These are phyloP conservation scores for Saturnispora bothae DNA, from an alignment of 805 yeast species.

Conservation along the genomic window DNA sequence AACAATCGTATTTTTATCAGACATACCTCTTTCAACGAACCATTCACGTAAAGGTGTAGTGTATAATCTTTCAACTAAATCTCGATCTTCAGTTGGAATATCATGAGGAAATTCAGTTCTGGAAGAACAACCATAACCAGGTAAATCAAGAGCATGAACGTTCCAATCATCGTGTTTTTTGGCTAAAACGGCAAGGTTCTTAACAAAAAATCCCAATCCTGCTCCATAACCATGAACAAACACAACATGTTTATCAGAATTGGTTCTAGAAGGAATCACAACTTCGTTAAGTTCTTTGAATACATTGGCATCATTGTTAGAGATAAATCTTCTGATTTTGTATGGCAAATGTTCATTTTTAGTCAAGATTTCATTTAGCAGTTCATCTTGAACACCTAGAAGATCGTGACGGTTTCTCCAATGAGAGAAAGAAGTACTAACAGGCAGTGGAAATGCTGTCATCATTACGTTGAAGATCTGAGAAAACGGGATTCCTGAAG, in stretches of 20 bases:
- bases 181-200: constrained; percentile 43
- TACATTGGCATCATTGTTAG: constrained; percentile 20
- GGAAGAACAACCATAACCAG: constrained; percentile 87
- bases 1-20: constrained; percentile 38
- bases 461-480: constrained; percentile 32
- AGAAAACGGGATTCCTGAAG: constrained; percentile 53
- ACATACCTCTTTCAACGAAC: constrained; percentile 35
- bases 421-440: constrained; percentile 44
- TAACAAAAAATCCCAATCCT: constrained; percentile 69
- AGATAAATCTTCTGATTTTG: constrained; percentile 42
- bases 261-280: constrained; percentile 29
- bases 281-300: constrained; percentile 69
- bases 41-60: constrained; percentile 55
- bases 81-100: constrained; percentile 29
- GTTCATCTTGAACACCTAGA: constrained; percentile 29
- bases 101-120: constrained; percentile 54
- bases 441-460: constrained; percentile 47
- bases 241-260: constrained; percentile 41
- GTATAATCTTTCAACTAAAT: constrained; percentile 51
- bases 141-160: constrained; percentile 75
- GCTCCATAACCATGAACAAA: constrained; percentile 93
- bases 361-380: constrained; percentile 47
- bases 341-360: constrained; percentile 35
- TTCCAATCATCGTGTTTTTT: constrained; percentile 42
- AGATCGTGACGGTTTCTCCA: constrained; percentile 26